Conservation (phyloP, 2,329 filamentous ascomycete genomes). For the Intubia oerlemansii region DNA sequence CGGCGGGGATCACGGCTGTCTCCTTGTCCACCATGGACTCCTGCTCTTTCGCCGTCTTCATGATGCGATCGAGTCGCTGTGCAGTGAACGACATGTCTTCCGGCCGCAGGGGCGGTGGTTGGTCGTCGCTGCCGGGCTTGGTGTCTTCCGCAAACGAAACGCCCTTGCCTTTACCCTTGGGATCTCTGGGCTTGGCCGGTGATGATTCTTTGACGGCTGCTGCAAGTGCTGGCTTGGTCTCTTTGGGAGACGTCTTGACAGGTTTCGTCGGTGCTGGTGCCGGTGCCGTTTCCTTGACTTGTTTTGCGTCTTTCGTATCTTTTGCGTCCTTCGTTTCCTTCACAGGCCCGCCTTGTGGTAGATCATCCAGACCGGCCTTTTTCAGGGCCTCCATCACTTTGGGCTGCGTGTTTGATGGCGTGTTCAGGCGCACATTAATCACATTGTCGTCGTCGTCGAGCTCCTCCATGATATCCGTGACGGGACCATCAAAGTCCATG, state of each 20-base stretch:
- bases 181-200: too few relatives aligned
- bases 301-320: not conserved
- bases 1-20: slow-evolving; percentile 40
- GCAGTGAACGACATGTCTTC: slow-evolving; percentile 18
- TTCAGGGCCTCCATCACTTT: slow-evolving; percentile 51
- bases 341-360: slow-evolving; percentile 4
- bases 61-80: slow-evolving; percentile 30
- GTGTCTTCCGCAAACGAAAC: slow-evolving; percentile 43
- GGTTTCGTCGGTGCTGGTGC: not conserved
- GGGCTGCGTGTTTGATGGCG: slow-evolving; percentile 44
- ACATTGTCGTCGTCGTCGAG: slow-evolving; percentile 82
- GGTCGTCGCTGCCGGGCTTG: slow-evolving; percentile 20
- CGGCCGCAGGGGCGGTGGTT: too few relatives aligned
- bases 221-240: too few relatives aligned
- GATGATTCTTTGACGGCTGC: too few relatives aligned
- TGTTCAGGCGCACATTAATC: slow-evolving; percentile 41
- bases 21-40: slow-evolving; percentile 23
- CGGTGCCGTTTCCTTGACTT: not conserved
- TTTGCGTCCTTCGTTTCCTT: not conserved
- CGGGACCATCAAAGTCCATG: slow-evolving; percentile 46
- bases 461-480: slow-evolving; percentile 83
- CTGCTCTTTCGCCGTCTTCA: slow-evolving; percentile 32
- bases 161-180: slow-evolving; percentile 24
- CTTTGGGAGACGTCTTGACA: too few relatives aligned
- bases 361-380: slow-evolving; percentile 45